Evolutionary conservation across 2,329 filamentous ascomycete species (phyloP).

Genomic region (Monilinia vaccinii-corymbosi): DNA sequence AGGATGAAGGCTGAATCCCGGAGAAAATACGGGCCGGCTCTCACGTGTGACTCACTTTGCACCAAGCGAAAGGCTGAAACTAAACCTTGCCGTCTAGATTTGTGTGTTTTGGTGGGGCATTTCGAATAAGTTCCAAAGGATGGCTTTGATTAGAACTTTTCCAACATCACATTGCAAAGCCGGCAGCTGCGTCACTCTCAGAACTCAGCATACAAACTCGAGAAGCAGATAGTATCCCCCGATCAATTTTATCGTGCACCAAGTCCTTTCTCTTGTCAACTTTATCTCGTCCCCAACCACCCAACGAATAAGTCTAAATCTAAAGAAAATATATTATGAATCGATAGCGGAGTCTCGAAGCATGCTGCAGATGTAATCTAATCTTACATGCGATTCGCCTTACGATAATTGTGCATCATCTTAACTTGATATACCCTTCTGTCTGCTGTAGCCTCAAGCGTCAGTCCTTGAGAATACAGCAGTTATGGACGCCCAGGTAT

Average conservation of each 20-base stretch:
- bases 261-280: neutral
- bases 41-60: neutral
- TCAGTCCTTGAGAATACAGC: slow-evolving; percentile 8
- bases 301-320: slow-evolving; percentile 11
- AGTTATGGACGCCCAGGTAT: slow-evolving; percentile 29
- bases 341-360: slow-evolving; percentile 23
- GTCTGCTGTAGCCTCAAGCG: slow-evolving; percentile 9
- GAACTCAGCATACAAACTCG: neutral
- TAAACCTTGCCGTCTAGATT: slow-evolving; percentile 5
- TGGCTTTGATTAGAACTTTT: slow-evolving; percentile 8
- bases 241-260: neutral
- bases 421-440: neutral
- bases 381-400: slow-evolving; percentile 13
- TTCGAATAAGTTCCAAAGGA: neutral
- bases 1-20: neutral
- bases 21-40: slow-evolving; percentile 1
- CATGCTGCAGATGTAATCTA: slow-evolving; percentile 21
- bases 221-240: neutral
- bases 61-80: slow-evolving; percentile 9
- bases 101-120: slow-evolving; percentile 7
- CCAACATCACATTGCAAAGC: neutral
- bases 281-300: slow-evolving; percentile 11
- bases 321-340: slow-evolving; percentile 17
- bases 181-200: neutral
- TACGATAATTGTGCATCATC: slow-evolving; percentile 18